Evolutionary conservation across 495 filamentous ascomycete genomes (phyloP), one percentile per base, ranked within the genome.

Genomic region (Evansstolkia leycettana): DNA sequence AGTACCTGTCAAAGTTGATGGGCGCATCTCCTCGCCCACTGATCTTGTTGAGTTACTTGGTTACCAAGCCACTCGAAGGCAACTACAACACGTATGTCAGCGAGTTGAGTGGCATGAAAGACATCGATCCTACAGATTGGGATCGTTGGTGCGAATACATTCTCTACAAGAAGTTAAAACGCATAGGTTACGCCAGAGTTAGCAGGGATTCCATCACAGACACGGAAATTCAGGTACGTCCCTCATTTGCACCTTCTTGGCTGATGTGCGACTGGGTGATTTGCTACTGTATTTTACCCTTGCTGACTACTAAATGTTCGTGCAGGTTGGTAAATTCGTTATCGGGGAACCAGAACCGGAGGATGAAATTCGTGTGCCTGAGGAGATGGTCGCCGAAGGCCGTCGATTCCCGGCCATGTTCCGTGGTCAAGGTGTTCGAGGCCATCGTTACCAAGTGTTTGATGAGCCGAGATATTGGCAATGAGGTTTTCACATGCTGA

Each of bases 121-220:
- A 99, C 49, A 90, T 99, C 34, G 92, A 99, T 46, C 72, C 77
- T 7, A 80, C 67, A 10, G 92, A 99, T 51, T 94, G 85, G 86
- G 90, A 98, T 58, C 65, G 92, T 38, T 99, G 92, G 92, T 99
- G 92, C 62, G 90, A 99, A 65, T 99, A 99, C 51, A 90, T 99
- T 43, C 66, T 99, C 34, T 99, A 82, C 66, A 94, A 95, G 65
- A 80, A 78, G 8, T 56, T 99, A 34, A 81, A 78, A 55, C 69
- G 88, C 42, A 79, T 80, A 2, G 92, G 86, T 6, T 98, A 96
- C 53, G 90, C 90, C 10, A 70, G 90, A 43, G 77, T 98, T 24
- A 89, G 81, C 40, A 64, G 90, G 46, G 75, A 78, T 41, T 92
- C 83, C 0, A 94, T 99, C 48, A 99, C 90, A 16, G 90, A 99